Conservation (phyloP, 352 stramenopile genomes). For the Pythium phragmitis region DNA sequence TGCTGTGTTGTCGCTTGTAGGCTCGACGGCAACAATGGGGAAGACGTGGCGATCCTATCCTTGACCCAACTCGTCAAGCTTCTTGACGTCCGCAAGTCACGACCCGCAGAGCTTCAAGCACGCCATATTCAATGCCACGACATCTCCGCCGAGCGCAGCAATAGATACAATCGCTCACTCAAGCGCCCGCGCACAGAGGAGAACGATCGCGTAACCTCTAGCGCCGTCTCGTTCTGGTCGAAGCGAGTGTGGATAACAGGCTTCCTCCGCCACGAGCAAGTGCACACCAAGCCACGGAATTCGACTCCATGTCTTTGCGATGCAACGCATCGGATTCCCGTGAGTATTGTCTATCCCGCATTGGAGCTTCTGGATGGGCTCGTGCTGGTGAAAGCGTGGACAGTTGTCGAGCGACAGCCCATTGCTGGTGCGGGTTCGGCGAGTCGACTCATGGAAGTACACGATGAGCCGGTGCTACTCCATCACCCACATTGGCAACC, state of each 20-base stretch:
- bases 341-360: slow-evolving; percentile 41
- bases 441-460: slow-evolving; percentile 45
- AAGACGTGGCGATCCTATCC: slow-evolving; percentile 20
- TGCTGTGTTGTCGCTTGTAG: neutral
- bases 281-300: neutral
- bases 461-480: slow-evolving; percentile 22
- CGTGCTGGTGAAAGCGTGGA: slow-evolving; percentile 63
- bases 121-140: slow-evolving; percentile 11
- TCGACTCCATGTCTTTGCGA: slow-evolving; percentile 38
- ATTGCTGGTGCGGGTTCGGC: neutral
- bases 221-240: slow-evolving; percentile 37
- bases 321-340: slow-evolving; percentile 26
- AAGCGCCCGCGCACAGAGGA: slow-evolving; percentile 17
- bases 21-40: slow-evolving; percentile 4
- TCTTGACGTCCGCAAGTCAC: neutral
- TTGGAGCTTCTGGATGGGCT: slow-evolving; percentile 40
- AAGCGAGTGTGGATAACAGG: slow-evolving; percentile 43
- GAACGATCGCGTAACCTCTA: neutral
- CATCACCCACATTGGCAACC: neutral
- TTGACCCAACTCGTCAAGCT: slow-evolving; percentile 22
- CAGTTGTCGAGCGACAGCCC: slow-evolving; percentile 31
- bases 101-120: slow-evolving; percentile 1
- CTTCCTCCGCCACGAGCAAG: slow-evolving; percentile 35
- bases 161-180: neutral
- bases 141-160: neutral